Evolutionary conservation across 2,329 filamentous ascomycete species (phyloP), one percentile per base, ranked within the genome.

Genomic region (Colletotrichum sojae): DNA sequence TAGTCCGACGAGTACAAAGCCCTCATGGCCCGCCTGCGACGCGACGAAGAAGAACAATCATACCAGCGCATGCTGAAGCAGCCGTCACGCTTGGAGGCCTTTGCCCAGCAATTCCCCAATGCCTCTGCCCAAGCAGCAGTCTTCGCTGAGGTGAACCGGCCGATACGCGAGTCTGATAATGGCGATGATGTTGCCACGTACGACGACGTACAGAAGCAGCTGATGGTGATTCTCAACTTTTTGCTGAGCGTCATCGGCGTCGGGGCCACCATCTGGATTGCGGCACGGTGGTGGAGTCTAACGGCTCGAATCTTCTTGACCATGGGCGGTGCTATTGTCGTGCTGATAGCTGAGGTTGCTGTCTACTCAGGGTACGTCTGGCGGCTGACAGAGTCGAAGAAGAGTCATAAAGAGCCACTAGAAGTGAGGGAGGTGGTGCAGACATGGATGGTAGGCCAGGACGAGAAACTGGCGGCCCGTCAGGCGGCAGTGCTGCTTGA

Each of bases 191-290:
- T 91, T 2, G 82, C 92, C 2, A 91, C 90, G 2, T 91, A 90
- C 71, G 86, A 88, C 43, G 93, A 96, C 69, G 85, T 96, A 1
- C 92, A 95, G 77, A 86, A 92, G n/a, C 94, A 96, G 75, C 82
- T 96, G 65, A 90, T 92, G 49, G 84, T 98, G 8, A 94, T 98
- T 59, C 86, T 97, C 75, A 99, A 98, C 78, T 94, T 98, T 58
- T 82, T 98, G 46, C 85, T 97, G 61, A 97, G 94, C 59, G 92
- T 98, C 61, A 83, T 95, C 3, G 93, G 95, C 52, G 92, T 92
- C 58, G 92, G 90, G 3, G 90, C 87, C 2, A 93, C 92, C 8
- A 86, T 96, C 40, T 96, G 93, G 93, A 85, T 94, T n/a, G 87
- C 88, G 16, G 91, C 91, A 1, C 85, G 90, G 58, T 93, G 92